Conservation (phyloP, 352 stramenopile genomes). For the Phytopythium litorale region DNA sequence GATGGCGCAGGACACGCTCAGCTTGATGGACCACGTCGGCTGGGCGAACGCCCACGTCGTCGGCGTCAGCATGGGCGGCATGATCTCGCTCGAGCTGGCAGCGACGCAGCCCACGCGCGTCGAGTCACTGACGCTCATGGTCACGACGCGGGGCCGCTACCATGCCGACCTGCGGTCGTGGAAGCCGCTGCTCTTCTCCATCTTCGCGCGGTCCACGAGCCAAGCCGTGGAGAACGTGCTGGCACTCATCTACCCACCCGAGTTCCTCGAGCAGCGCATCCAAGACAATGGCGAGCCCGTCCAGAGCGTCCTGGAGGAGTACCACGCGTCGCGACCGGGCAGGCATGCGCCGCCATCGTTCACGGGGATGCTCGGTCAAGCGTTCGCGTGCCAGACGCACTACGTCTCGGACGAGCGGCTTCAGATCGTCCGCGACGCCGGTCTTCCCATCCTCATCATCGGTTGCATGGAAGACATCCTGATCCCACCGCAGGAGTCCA, state of each 20-base stretch:
- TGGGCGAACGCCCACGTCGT: slow-evolving; percentile 37
- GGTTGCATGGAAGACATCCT: slow-evolving; percentile 30
- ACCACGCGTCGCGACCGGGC: slow-evolving; percentile 26
- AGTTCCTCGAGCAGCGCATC: slow-evolving; percentile 28
- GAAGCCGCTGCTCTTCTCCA: slow-evolving; percentile 21
- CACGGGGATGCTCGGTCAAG: slow-evolving; percentile 36
- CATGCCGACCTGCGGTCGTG: slow-evolving; percentile 20
- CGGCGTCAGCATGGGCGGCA: slow-evolving; percentile 31
- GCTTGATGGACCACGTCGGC: slow-evolving; percentile 33
- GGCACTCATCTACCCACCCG: slow-evolving; percentile 33
- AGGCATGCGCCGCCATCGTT: slow-evolving; percentile 16
- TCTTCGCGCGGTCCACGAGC: slow-evolving; percentile 26
- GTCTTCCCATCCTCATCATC: slow-evolving; percentile 36
- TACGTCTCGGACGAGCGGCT: slow-evolving; percentile 38
- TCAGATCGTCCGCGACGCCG: slow-evolving; percentile 11
- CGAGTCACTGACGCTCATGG: slow-evolving; percentile 31
- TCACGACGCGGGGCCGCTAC: slow-evolving; percentile 34
- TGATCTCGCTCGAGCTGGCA: slow-evolving; percentile 44
- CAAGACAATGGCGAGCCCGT: slow-evolving; percentile 25
- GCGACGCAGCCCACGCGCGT: slow-evolving; percentile 24
- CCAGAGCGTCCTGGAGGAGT: slow-evolving; percentile 27
- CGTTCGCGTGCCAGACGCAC: slow-evolving; percentile 38
- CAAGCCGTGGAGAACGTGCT: slow-evolving; percentile 27
- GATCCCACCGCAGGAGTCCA: slow-evolving; percentile 30
- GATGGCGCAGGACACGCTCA: slow-evolving; percentile 45